Conservation (phyloP, 257 asterid genomes). For the Anisodus acutangulus region DNA sequence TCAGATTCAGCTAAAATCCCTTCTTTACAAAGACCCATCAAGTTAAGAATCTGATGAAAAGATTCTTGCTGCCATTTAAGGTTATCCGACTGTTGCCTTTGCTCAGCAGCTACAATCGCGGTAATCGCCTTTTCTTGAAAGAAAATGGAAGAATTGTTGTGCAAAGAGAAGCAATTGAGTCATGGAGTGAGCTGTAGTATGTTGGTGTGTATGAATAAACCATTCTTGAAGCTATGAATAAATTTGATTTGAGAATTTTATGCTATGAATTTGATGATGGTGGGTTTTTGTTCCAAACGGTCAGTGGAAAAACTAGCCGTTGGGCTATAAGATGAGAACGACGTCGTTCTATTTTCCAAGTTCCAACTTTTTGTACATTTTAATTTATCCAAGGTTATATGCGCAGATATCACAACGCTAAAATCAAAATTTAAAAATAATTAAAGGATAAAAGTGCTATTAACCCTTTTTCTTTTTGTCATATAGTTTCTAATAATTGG, state of each 20-base stretch:
- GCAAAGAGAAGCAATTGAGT: slow-evolving; percentile 87
- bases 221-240: slow-evolving; percentile 44
- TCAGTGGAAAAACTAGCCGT: slow-evolving; percentile 60
- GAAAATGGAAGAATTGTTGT: slow-evolving; percentile 80
- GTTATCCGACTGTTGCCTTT: slow-evolving; percentile 86
- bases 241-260: neutral
- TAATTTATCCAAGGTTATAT: no score
- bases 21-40: slow-evolving; percentile 86
- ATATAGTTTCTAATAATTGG: no score
- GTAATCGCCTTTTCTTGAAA: slow-evolving; percentile 81
- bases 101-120: slow-evolving; percentile 93
- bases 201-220: slow-evolving; percentile 77
- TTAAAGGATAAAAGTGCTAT: no score
- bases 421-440: no score
- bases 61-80: slow-evolving; percentile 98
- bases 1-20: slow-evolving; percentile 74
- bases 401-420: no score
- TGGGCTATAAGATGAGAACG: slow-evolving; percentile 35
- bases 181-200: slow-evolving; percentile 82
- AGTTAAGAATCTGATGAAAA: slow-evolving; percentile 81
- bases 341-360: neutral
- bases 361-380: neutral
- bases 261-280: neutral
- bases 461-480: no score
- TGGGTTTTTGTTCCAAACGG: slow-evolving; percentile 47